phyloP scores from a whole-genome alignment of 2,329 filamentous ascomycete genomes.

The Lachnellula hyalina region DNA sequence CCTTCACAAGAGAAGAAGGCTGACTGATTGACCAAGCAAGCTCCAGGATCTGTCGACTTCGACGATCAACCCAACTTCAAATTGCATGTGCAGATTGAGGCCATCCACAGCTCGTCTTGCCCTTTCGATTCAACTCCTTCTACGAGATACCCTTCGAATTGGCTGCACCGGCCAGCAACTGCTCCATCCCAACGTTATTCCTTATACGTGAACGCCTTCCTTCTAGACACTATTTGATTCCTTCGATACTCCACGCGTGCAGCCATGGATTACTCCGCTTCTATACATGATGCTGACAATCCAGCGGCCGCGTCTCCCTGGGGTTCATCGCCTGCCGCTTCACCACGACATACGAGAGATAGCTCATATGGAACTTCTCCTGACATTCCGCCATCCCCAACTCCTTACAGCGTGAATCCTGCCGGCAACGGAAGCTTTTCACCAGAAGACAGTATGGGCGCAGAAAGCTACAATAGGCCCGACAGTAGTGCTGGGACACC shows the following conservation, averaged over 20 bases:
- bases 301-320: conserved; percentile 57
- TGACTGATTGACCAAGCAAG: not conserved
- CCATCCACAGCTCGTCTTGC: not conserved
- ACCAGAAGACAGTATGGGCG: conserved; percentile 24
- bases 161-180: not conserved
- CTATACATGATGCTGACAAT: conserved; percentile 52
- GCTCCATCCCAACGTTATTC: not conserved
- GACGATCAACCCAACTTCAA: not conserved
- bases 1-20: conserved; percentile 1
- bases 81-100: not conserved
- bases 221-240: not conserved
- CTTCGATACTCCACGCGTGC: conserved; percentile 1
- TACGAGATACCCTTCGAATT: not conserved
- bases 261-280: conserved; percentile 61
- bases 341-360: conserved; percentile 27
- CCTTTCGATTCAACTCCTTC: not conserved
- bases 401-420: conserved; percentile 21
- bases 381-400: conserved; percentile 26
- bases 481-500: conserved; percentile 24
- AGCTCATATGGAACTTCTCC: conserved; percentile 23
- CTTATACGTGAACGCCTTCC: not conserved
- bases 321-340: conserved; percentile 36
- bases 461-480: conserved; percentile 21
- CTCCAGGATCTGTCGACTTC: not conserved
- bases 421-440: conserved; percentile 20